A percentile compares a stretch with the other conserved stretches of the same genome.
Conservation (phyloP, 805 yeast genomes). For the Clavispora santaluciae region DNA sequence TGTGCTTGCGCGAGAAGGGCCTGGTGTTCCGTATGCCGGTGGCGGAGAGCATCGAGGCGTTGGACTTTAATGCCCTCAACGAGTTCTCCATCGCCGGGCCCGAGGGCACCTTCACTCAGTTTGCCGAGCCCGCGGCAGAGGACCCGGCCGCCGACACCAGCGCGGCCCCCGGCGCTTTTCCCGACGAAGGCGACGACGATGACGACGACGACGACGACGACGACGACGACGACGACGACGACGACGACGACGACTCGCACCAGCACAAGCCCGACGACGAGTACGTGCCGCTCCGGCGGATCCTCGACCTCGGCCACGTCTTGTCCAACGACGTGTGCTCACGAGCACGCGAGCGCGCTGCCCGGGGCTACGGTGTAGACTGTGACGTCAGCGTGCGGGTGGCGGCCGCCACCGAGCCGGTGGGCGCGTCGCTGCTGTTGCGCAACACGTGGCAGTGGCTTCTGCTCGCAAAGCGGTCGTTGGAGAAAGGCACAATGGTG, state of each 20-base stretch:
- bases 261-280: slow-evolving; percentile 12
- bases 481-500: slow-evolving; percentile 61
- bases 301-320: slow-evolving; percentile 37
- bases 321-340: slow-evolving; percentile 70
- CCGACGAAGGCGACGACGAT: slow-evolving; percentile 2
- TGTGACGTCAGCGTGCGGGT: slow-evolving; percentile 59
- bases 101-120: slow-evolving; percentile 46
- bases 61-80: slow-evolving; percentile 64
- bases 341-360: slow-evolving; percentile 67
- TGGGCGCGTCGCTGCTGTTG: slow-evolving; percentile 48
- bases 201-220: not conserved
- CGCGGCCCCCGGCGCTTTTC: no score
- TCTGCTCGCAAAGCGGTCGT: slow-evolving; percentile 61
- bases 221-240: slow-evolving; percentile 6
- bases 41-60: slow-evolving; percentile 56
- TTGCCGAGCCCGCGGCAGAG: slow-evolving; percentile 12
- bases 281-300: slow-evolving; percentile 25
- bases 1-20: slow-evolving; percentile 91
- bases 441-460: slow-evolving; percentile 93
- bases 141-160: no score
- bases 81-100: slow-evolving; percentile 60
- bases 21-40: slow-evolving; percentile 78
- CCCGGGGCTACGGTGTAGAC: slow-evolving; percentile 66
- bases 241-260: slow-evolving; percentile 13
- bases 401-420: slow-evolving; percentile 45